Conservation (phyloP, 257 asterid genomes). For the Solanum paucissectum region DNA sequence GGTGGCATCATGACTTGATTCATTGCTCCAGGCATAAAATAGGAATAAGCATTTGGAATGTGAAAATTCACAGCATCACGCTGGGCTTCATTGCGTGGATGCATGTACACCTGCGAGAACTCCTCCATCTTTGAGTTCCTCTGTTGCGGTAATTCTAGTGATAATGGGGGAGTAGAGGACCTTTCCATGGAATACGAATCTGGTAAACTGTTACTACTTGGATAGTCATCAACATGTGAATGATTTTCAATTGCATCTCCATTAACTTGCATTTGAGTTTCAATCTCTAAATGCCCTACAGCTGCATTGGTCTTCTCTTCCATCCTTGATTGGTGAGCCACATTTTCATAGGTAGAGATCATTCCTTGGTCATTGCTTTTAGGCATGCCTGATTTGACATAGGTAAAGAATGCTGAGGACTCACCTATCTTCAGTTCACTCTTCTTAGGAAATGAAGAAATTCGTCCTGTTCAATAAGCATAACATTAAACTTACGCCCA, state of each 20-base stretch:
- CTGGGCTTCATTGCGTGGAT: constrained; percentile 29
- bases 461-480: constrained; percentile 34
- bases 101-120: constrained; percentile 31
- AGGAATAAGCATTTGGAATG: constrained; percentile 42
- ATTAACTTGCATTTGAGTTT: constrained; percentile 18
- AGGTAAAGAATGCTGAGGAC: constrained; percentile 91
- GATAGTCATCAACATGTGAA: constrained; percentile 31
- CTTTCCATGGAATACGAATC: constrained; percentile 39
- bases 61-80: constrained; percentile 33
- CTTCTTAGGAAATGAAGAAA: constrained; percentile 47
- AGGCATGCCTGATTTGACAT: constrained; percentile 59
- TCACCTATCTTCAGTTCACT: constrained; percentile 73
- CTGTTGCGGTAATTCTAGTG: constrained; percentile 40
- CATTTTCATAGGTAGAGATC: constrained; percentile 16
- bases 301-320: constrained; percentile 14
- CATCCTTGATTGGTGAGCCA: constrained; percentile 13
- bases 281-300: constrained; percentile 19
- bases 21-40: constrained; percentile 55
- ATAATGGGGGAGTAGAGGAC: constrained; percentile 45
- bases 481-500: not conserved
- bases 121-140: constrained; percentile 31
- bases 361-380: constrained; percentile 28
- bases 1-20: constrained; percentile 53
- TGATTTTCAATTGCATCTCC: constrained; percentile 19
- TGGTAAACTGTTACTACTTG: constrained; percentile 31